phyloP scores from a whole-genome alignment of 352 stramenopile genomes.

The Pythium guiyangense region DNA sequence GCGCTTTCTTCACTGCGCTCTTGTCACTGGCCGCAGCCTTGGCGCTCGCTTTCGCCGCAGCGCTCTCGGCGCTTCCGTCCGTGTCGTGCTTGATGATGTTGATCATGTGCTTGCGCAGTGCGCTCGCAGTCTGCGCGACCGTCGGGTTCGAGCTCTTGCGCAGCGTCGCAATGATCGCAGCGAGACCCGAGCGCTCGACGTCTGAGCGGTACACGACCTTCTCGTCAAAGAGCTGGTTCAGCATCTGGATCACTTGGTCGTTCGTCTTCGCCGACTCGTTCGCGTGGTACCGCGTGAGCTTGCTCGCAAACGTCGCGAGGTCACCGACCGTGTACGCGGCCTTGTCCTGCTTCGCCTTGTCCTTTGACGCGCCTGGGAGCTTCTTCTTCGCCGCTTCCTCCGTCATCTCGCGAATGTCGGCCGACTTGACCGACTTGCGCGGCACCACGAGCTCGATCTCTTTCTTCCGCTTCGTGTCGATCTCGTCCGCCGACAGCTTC shows the following conservation, averaged over 20 bases:
- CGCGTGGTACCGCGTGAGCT: conserved; percentile 52
- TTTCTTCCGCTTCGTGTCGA: conserved; percentile 77
- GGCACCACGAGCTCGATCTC: conserved; percentile 77
- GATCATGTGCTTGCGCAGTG: conserved; percentile 77
- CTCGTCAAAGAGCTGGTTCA: conserved; percentile 66
- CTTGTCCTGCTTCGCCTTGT: conserved; percentile 60
- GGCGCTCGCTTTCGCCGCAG: conserved; percentile 9
- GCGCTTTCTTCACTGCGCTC: background rate
- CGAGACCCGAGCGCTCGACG: conserved; percentile 60
- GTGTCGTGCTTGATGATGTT: conserved; percentile 53
- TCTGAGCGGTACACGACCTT: conserved; percentile 67
- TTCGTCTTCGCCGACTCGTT: conserved; percentile 79
- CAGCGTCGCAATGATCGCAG: conserved; percentile 54
- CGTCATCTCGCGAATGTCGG: conserved; percentile 69
- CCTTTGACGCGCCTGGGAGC: conserved; percentile 18
- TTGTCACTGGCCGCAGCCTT: conserved; percentile 17
- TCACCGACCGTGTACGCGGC: conserved; percentile 66
- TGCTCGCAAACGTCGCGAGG: conserved; percentile 44
- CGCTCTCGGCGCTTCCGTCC: conserved; percentile 11
- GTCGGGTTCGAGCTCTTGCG: conserved; percentile 70
- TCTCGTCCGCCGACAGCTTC: conserved; percentile 32
- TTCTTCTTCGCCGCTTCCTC: conserved; percentile 68
- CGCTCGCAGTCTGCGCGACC: conserved; percentile 63
- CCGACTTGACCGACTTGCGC: conserved; percentile 71
- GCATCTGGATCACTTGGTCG: conserved; percentile 68